These are phyloP conservation scores for Lunularia cruciata DNA, from an alignment of 225 moss, liverwort and hornwort genomes.

Conservation along the genomic window DNA sequence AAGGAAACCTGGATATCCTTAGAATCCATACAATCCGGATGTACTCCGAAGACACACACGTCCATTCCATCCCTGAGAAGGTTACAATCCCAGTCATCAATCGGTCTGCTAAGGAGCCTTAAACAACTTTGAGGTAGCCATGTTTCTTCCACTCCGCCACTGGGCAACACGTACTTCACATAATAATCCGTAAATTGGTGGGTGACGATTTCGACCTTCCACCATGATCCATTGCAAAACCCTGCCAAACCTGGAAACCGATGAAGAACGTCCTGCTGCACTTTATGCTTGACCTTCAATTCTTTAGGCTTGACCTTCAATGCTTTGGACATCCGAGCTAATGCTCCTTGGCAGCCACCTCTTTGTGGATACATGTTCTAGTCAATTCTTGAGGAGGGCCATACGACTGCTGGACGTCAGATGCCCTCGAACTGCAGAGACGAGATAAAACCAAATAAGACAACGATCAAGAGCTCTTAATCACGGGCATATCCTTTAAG, in stretches of 20 bases:
- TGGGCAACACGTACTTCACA: not conserved
- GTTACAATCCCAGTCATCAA: not conserved
- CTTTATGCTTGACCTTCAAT: not conserved
- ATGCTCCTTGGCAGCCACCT: not conserved
- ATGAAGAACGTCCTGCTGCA: not conserved
- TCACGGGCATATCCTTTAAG: too few relatives aligned
- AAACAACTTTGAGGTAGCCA: not conserved
- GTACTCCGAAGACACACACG: not conserved
- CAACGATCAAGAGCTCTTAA: too few relatives aligned
- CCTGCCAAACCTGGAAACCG: conserved; percentile 4
- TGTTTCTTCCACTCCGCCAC: not conserved
- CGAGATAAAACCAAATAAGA: too few relatives aligned
- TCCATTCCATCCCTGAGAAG: conserved; percentile 6
- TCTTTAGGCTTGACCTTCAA: not conserved
- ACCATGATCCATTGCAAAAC: conserved; percentile 1
- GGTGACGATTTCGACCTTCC: not conserved
- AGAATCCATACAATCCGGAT: not conserved
- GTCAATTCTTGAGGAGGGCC: too few relatives aligned
- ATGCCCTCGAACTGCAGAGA: too few relatives aligned
- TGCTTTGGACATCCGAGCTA: not conserved
- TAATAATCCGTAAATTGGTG: not conserved
- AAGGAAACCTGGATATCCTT: not conserved
- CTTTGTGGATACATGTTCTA: not conserved
- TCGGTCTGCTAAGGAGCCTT: conserved; percentile 2
- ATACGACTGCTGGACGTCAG: too few relatives aligned